Conservation (phyloP, 163 green algal genomes). For the Trebouxiophyceae sp. region DNA sequence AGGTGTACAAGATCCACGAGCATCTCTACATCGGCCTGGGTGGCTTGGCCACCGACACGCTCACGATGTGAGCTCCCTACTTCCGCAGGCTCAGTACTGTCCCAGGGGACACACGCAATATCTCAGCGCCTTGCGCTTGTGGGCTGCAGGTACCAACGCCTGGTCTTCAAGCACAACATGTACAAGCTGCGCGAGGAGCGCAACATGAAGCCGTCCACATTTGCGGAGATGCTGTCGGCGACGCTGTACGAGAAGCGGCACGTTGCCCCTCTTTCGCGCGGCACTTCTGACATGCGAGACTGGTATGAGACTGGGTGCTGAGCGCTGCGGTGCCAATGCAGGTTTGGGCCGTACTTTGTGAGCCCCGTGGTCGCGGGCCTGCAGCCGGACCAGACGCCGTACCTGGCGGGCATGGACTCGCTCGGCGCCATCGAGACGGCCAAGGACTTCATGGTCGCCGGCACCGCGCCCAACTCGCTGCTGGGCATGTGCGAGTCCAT, state of each 20-base stretch:
- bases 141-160: slow-evolving; percentile 55
- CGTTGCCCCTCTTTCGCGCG: no score
- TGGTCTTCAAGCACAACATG: slow-evolving; percentile 94
- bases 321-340: no score
- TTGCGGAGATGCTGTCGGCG: slow-evolving; percentile 84
- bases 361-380: slow-evolving; percentile 93
- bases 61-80: slow-evolving; percentile 64
- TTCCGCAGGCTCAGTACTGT: no score
- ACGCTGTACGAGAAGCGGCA: slow-evolving; percentile 91
- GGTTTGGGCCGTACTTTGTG: slow-evolving; percentile 95
- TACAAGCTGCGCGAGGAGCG: slow-evolving; percentile 97
- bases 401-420: slow-evolving; percentile 90
- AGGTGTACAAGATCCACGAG: slow-evolving; percentile 92
- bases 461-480: slow-evolving; percentile 86
- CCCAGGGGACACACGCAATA: no score
- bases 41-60: slow-evolving; percentile 84
- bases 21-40: slow-evolving; percentile 89
- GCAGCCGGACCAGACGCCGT: slow-evolving; percentile 76
- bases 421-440: slow-evolving; percentile 85
- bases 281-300: no score
- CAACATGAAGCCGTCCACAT: slow-evolving; percentile 90
- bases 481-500: slow-evolving; percentile 96
- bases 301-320: no score
- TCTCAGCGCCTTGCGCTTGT: no score
- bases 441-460: slow-evolving; percentile 83